Evolutionary conservation across 1,284 basidiomycete species (phyloP), one percentile per base, ranked within the genome.

Genomic region (Pholiota adiposa): DNA sequence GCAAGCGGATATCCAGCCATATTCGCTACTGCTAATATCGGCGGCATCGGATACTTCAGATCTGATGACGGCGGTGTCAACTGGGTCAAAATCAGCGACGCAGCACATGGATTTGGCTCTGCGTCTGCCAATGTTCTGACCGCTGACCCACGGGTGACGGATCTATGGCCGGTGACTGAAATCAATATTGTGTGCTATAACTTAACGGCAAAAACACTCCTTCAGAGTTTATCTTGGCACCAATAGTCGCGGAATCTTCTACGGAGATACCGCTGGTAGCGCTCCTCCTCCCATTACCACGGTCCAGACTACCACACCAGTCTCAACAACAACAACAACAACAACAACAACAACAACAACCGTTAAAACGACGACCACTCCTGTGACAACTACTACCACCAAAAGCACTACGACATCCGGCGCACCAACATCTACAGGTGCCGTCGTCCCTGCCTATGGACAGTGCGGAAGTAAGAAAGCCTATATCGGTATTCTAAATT

Each of bases 211-310:
- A 55, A 56, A 18, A 21, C 49, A 18, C 21, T 40, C 19, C 40
- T 23, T 27, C 60, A 85, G 85, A 21, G 84, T 87, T 1, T 88
- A 87, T 65, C 79, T 88, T 49, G 86, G 86, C 3, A 87, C 86
- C 1, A 87, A 87, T 63, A 86, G 86, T 31, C 81, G 85, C 48
- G 86, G 86, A 25, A 87, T 87, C 56, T 88, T 84, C 72, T 86
- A 81, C 63, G 84, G 85, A 1, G 82, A 85, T 60, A 71, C 72
- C 8, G 66, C 77, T 51, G 79, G 80, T 40, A 54, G 77, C 16
- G 72, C 75, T 4, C 76, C 79, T 46, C 60, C 79, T 3, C 70
- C 77, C 0, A 75, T 77, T 0, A 63, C 76, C 2, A 74, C 75
- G n/a, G 33, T 38, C n/a, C n/a, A n/a, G 3, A 56, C 51, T 12